These are phyloP conservation scores for Ceratopteris richardii DNA, from an alignment of 75 land plant genomes.

Conservation along the genomic window DNA sequence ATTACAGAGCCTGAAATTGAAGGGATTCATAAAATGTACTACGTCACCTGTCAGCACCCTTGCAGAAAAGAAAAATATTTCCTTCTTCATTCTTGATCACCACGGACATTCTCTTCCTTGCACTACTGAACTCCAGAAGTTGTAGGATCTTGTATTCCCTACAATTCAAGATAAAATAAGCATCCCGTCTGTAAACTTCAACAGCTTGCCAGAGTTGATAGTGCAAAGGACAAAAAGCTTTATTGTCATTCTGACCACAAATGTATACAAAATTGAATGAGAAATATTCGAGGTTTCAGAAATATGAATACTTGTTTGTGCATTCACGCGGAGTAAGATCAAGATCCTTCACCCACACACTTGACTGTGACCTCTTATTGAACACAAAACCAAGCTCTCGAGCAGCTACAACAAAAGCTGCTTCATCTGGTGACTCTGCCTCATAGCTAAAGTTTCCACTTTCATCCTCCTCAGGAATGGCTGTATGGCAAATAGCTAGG, in stretches of 20 bases:
- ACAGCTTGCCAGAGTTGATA: not conserved
- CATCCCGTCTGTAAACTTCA: not conserved
- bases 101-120: constrained; percentile 56
- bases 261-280: too few species aligned
- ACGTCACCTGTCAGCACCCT: constrained; percentile 55
- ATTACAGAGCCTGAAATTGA: too few species aligned
- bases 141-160: constrained; percentile 60
- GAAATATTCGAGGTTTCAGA: not conserved
- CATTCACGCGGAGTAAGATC: constrained; percentile 10
- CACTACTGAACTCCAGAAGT: constrained; percentile 51
- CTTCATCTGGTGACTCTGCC: constrained; percentile 46
- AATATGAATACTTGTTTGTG: not conserved
- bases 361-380: constrained; percentile 53
- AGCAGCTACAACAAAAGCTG: constrained; percentile 52
- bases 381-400: constrained; percentile 81
- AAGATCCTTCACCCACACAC: constrained; percentile 44
- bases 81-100: constrained; percentile 38
- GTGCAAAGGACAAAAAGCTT: not conserved
- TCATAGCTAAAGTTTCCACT: constrained; percentile 17
- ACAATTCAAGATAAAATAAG: not conserved
- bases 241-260: too few species aligned
- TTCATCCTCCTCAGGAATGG: constrained; percentile 27
- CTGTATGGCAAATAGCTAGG: constrained; percentile 40
- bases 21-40: too few species aligned
- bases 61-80: constrained; percentile 46